phyloP scores from a whole-genome alignment of 306 rosid species.

The Begonia fuchsioides region DNA sequence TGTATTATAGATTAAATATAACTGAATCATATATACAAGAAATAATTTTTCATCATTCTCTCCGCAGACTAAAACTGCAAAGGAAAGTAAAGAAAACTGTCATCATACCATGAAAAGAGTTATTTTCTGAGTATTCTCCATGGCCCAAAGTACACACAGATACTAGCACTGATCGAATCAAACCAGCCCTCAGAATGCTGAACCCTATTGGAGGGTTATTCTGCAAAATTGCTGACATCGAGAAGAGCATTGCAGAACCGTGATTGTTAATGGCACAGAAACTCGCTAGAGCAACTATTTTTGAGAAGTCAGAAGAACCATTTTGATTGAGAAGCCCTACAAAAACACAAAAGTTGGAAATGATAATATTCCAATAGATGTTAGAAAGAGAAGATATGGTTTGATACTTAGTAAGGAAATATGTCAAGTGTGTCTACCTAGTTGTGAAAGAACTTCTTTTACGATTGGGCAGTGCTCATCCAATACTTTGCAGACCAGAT shows the following conservation, averaged over 20 bases:
- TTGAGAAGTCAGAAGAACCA: slow-evolving; percentile 83
- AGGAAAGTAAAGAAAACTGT: not conserved
- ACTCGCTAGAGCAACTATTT: slow-evolving; percentile 83
- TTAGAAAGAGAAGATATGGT: too few relatives aligned
- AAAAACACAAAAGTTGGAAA: slow-evolving; percentile 9
- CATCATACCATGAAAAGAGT: slow-evolving; percentile 57
- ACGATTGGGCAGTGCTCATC: slow-evolving; percentile 61
- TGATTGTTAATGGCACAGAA: slow-evolving; percentile 91
- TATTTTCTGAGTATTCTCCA: slow-evolving; percentile 30
- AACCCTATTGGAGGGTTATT: slow-evolving; percentile 86
- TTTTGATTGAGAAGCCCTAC: slow-evolving; percentile 75
- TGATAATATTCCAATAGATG: too few relatives aligned
- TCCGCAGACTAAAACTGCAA: too few relatives aligned
- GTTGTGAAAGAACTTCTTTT: slow-evolving; percentile 52
- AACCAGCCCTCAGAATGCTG: slow-evolving; percentile 90
- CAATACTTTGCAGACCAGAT: slow-evolving; percentile 52
- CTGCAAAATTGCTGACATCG: slow-evolving; percentile 91
- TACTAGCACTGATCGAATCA: slow-evolving; percentile 71
- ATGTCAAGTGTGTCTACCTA: slow-evolving; percentile 35
- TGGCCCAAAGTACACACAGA: slow-evolving; percentile 72
- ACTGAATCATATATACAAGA: too few relatives aligned
- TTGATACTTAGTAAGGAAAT: too few relatives aligned
- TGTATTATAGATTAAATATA: too few relatives aligned
- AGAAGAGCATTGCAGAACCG: slow-evolving; percentile 82
- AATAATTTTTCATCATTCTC: too few relatives aligned